Base-by-base conservation (phyloP, 2,329 filamentous ascomycete genomes). In the Ambrosiella xylebori region DNA sequence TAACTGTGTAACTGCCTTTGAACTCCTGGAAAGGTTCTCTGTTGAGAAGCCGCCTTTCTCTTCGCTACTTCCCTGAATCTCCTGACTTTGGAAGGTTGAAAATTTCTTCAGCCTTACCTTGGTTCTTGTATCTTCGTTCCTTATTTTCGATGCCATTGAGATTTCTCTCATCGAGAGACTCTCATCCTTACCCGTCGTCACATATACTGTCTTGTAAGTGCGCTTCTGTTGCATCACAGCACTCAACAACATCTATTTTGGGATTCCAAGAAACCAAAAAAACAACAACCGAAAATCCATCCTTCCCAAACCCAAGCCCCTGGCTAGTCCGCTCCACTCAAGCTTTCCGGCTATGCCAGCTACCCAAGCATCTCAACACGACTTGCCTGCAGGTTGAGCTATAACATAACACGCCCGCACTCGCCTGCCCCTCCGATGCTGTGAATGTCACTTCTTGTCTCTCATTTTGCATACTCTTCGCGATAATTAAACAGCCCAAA, bases 161-260 rank as follows among this genome's bases (percentile, higher is more conserved):
- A 47, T 13, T 15, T 47, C 44, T 17, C 44, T 17, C 44, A 47
- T 17, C n/a, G n/a, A 13, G n/a, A 36, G 51, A n/a, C 35, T 40
- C 37, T 53, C 50, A 38, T 53, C 51, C 13, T n/a, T 53, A 15
- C 9, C 35, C 51, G 15, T 37, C 51, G 35, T 27, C 7, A 17
- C 27, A 5, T 19, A 19, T 19, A 38, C 41, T n/a, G 19, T 41
- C 36, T 19, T 54, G 52, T 54, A 54, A 41, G 52, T 54, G 12
- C 5, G 15, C 36, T 54, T 15, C 36, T 54, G 52, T 41, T 41
- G 37, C 52, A 54, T 54, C n/a, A 54, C 27, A 9, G 17, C 12
- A 54, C 52, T 54, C 52, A 54, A 54, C 52, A 51, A 54, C 52
- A 44, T 54, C 52, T 17, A 39, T 41, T 54, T 54, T 54, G 36